Evolutionary conservation across 306 rosid species (phyloP).

Genomic region (Trichosanthes cucumerina): DNA sequence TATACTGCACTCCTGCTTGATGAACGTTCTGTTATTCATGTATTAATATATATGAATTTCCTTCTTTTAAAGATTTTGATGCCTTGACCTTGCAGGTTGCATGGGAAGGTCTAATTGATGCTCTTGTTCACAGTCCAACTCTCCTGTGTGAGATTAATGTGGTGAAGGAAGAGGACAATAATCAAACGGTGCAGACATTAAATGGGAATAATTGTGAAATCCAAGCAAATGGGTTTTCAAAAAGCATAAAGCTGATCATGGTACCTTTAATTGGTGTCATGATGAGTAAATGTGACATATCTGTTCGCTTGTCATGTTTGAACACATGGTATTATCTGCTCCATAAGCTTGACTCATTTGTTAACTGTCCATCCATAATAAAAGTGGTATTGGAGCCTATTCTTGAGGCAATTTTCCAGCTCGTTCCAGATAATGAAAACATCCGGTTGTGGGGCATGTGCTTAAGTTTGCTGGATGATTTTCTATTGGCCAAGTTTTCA

Average conservation of each 20-base stretch:
- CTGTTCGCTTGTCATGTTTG: conserved; percentile 63
- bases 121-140: conserved; percentile 44
- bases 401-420: conserved; percentile 45
- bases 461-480: conserved; percentile 45
- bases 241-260: conserved; percentile 74
- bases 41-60: background rate
- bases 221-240: conserved; percentile 38
- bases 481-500: conserved; percentile 39
- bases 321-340: conserved; percentile 72
- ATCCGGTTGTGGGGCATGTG: conserved; percentile 50
- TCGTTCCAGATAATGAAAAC: conserved; percentile 44
- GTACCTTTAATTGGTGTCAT: conserved; percentile 64
- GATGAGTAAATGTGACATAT: conserved; percentile 50
- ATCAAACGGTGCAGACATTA: conserved; percentile 13
- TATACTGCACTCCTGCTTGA: background rate
- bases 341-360: conserved; percentile 52
- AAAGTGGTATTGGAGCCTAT: conserved; percentile 56
- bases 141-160: conserved; percentile 22
- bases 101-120: conserved; percentile 82
- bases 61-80: background rate
- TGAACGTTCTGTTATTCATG: background rate
- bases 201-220: conserved; percentile 18
- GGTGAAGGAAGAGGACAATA: conserved; percentile 17
- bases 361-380: conserved; percentile 36
- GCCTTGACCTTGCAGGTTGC: conserved; percentile 42